A percentile compares a stretch with the other conserved stretches of the same genome.
Evolutionary conservation across 306 rosid species (phyloP).

Genomic region (Medicago truncatula): DNA sequence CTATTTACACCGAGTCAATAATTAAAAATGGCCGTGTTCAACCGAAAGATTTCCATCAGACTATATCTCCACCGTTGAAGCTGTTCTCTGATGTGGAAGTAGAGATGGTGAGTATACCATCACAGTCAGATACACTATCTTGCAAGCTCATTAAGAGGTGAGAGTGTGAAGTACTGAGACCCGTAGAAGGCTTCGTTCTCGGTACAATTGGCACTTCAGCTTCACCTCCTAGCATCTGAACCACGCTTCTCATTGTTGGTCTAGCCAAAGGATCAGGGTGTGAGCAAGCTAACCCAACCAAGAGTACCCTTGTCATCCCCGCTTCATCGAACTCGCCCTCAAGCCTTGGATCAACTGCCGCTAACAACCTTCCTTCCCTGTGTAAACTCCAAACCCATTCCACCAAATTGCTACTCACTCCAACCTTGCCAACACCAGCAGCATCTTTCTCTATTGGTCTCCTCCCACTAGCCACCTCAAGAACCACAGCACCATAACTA

Average conservation of each 20-base stretch:
- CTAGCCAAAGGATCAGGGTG: conserved; percentile 79
- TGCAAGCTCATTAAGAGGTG: conserved; percentile 75
- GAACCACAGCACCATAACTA: conserved; percentile 93
- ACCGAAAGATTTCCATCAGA: conserved; percentile 47
- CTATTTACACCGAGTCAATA: conserved; percentile 50
- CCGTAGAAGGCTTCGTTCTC: conserved; percentile 68
- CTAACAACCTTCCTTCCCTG: conserved; percentile 68
- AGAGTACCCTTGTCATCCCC: conserved; percentile 71
- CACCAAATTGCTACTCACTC: conserved; percentile 72
- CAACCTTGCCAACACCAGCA: conserved; percentile 56
- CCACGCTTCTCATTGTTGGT: conserved; percentile 85
- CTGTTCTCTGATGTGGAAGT: conserved; percentile 71
- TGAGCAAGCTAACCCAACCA: conserved; percentile 86
- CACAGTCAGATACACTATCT: conserved; percentile 89
- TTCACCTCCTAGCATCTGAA: conserved; percentile 90
- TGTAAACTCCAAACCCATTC: conserved; percentile 98
- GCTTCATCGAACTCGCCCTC: conserved; percentile 65
- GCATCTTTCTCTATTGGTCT: conserved; percentile 87
- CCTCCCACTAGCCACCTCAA: conserved; percentile 92
- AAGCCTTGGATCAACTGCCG: conserved; percentile 73
- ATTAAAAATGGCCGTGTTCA: conserved; percentile 35
- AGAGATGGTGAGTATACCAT: conserved; percentile 74
- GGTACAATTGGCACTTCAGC: conserved; percentile 88
- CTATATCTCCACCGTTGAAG: conserved; percentile 60
- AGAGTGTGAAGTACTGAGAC: conserved; percentile 75